A percentile compares a stretch with the other conserved stretches of the same genome.
Conservation (phyloP, 169 alveolate genomes). For the Hepatocystis sp. region DNA sequence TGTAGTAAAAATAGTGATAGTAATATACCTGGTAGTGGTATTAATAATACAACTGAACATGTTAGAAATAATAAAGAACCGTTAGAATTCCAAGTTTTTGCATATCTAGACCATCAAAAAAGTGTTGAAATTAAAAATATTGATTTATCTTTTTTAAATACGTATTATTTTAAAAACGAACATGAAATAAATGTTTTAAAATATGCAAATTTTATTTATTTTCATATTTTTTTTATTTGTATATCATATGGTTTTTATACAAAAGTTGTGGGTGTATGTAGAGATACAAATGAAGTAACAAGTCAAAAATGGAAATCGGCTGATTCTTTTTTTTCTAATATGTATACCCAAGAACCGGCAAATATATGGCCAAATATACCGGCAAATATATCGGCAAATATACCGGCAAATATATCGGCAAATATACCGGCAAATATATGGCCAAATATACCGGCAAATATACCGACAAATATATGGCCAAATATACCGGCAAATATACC, state of each 20-base stretch:
- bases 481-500: too few species aligned
- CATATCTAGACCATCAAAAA: constrained; percentile 16
- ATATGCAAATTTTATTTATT: constrained; percentile 54
- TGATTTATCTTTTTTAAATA: constrained; percentile 49
- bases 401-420: too few species aligned
- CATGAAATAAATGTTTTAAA: constrained; percentile 70
- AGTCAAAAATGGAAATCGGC: not conserved
- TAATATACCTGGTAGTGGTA: not conserved
- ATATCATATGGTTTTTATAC: constrained; percentile 47
- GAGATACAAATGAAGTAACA: constrained; percentile 1
- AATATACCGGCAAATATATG: too few species aligned
- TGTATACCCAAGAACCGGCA: too few species aligned
- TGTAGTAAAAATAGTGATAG: too few species aligned
- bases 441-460: too few species aligned
- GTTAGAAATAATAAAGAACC: not conserved
- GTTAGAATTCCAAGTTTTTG: constrained; percentile 43
- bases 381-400: too few species aligned
- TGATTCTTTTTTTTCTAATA: too few species aligned
- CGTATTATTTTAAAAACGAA: constrained; percentile 45
- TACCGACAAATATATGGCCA: too few species aligned
- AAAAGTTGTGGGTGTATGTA: constrained; percentile 60
- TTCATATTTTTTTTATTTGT: constrained; percentile 65
- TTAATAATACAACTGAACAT: not conserved
- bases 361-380: too few species aligned
- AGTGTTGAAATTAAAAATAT: constrained; percentile 44